Evolutionary conservation across 768 basidiomycete genomes (phyloP), one percentile per base, ranked within the genome.

Genomic region (Rhizopogon vesiculosus): DNA sequence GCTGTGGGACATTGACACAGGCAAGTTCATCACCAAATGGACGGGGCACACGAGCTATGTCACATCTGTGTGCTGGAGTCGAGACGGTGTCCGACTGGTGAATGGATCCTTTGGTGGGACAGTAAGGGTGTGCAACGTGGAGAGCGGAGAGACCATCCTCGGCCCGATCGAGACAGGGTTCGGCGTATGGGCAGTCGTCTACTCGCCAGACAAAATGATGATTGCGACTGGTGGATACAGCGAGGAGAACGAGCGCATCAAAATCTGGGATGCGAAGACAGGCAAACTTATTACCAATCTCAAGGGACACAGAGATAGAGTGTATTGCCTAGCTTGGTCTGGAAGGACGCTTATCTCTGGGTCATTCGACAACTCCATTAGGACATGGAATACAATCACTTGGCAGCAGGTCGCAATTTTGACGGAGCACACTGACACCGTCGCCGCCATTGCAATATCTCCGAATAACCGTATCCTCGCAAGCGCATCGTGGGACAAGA

Each of bases 181-280:
- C 33, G 2, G 8, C n/a, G 7, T 35, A 5, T 5, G 12, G 25
- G 3, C 5, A 7, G 74, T 77, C 51, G 60, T 65, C 58, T 72
- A 76, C 56, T 77, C 77, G 3, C 76, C 75, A 18, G 74, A 79
- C 61, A 73, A 73, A 5, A 68, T 66, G 42, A 66, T 72, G 46
- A 64, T 82, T 46, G 59, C 53, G 8, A 46, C 43, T 42, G 55
- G 57, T 8, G 45, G 45, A 19, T 8, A 38, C 72, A 73, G 2
- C 71, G 18, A 38, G 35, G 12, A 13, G 10, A 12, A 38, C 10
- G 35, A 13, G 12, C 12, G 10, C 12, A 38, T 54, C 7, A 29
- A 19, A 19, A 38, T 54, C 35, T 54, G 53, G 53, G 44, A 45
- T 38, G 53, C 44, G 1, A n/a, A 44, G 18, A 29, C 41, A 7